phyloP scores from a whole-genome alignment of 805 yeast genomes.

The Kuraishia piskuri region DNA sequence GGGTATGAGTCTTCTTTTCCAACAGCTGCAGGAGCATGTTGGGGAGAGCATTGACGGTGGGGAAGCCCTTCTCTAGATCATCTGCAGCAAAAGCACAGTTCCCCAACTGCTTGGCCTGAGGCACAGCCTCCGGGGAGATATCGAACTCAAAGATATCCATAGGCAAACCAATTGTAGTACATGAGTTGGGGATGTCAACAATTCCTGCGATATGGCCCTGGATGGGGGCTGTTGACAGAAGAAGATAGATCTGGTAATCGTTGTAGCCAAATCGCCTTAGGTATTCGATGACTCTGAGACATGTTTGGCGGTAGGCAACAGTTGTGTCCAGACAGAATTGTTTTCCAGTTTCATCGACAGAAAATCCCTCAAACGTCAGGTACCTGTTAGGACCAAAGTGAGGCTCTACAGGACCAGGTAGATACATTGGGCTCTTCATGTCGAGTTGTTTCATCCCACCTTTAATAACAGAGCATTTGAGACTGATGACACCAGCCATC shows the following conservation, averaged over 20 bases:
- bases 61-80: constrained; percentile 1
- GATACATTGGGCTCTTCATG: constrained; percentile 36
- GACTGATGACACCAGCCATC: constrained; percentile 39
- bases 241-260: constrained; percentile 39
- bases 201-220: constrained; percentile 45
- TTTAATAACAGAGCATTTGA: constrained; percentile 31
- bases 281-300: constrained; percentile 40
- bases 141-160: constrained; percentile 45
- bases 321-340: constrained; percentile 38
- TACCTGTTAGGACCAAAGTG: constrained; percentile 40
- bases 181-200: constrained; percentile 44
- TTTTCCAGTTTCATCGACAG: constrained; percentile 39
- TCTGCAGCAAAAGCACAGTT: constrained; percentile 51
- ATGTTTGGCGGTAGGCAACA: constrained; percentile 42
- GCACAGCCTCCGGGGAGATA: constrained; percentile 28
- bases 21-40: neutral
- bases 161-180: constrained; percentile 42
- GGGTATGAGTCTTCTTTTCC: constrained; percentile 2
- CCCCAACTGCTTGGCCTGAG: constrained; percentile 22
- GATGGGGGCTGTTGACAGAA: constrained; percentile 38
- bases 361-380: constrained; percentile 43
- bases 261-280: constrained; percentile 40
- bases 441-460: constrained; percentile 30
- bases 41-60: neutral
- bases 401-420: constrained; percentile 40